Evolutionary conservation across 2,329 filamentous ascomycete genomes (phyloP).

Genomic region (Leptographium lundbergii): DNA sequence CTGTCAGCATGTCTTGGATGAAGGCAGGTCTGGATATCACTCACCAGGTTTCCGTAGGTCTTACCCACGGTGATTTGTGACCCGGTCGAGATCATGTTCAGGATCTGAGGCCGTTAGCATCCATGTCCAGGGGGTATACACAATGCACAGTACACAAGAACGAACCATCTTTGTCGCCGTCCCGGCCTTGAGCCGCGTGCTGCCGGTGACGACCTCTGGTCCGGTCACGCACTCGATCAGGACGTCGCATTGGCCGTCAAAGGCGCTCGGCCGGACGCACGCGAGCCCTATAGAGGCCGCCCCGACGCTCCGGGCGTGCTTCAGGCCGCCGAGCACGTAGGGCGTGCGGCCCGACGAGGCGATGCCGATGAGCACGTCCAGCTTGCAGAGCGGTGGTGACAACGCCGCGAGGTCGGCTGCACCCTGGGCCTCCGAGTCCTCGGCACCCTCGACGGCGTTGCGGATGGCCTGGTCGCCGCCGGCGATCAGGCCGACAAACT

Average conservation of each 20-base stretch:
- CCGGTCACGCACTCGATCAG: conserved; percentile 27
- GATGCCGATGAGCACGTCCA: conserved; percentile 28
- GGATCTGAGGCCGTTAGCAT: conserved; percentile 11
- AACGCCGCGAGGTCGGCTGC: conserved; percentile 15
- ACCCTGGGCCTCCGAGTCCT: conserved; percentile 22
- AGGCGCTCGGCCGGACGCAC: conserved; percentile 22
- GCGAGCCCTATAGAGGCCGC: conserved; percentile 25
- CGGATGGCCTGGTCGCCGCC: conserved; percentile 27
- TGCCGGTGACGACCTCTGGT: conserved; percentile 30
- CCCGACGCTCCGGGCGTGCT: conserved; percentile 21
- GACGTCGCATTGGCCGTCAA: conserved; percentile 12
- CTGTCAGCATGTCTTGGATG: not conserved
- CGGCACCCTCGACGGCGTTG: conserved; percentile 27
- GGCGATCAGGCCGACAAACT: conserved; percentile 28
- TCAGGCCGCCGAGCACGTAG: conserved; percentile 25
- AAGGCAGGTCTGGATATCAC: not conserved
- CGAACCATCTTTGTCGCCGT: conserved; percentile 27
- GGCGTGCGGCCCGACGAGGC: conserved; percentile 29
- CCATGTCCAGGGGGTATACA: too few relatives aligned
- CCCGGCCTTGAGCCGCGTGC: conserved; percentile 31
- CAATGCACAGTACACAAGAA: not conserved
- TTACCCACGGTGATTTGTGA: conserved; percentile 27
- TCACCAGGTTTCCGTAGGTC: conserved; percentile 18
- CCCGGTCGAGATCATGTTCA: conserved; percentile 31
- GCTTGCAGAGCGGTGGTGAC: conserved; percentile 12